Evolutionary conservation across 768 basidiomycete genomes (phyloP), one percentile per base, ranked within the genome.

Genomic region (Suillus decipiens): DNA sequence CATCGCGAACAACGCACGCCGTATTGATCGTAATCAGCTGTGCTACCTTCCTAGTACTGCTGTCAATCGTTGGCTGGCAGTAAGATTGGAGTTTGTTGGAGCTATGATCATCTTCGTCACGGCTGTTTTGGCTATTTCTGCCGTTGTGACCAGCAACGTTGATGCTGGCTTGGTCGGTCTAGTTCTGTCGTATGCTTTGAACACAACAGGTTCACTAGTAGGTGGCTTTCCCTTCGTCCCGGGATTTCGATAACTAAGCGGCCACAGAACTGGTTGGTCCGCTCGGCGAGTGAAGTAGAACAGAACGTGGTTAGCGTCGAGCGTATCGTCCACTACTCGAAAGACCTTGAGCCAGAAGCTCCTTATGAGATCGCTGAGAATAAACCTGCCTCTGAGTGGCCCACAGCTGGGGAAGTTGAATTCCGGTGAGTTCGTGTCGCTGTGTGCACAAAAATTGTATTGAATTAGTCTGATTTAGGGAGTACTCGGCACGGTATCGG

Each of bases 251-350:
- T 15, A 45, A 10, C 45, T 68, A 37, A 67, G n/a, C 5, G 19
- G 33, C 31, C 31, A 22, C 65, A 92, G 88, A 91, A 92, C 69
- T 92, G 90, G 90, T 81, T 93, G 7, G 91, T 93, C 33, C 84
- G 91, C 36, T 88, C 88, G 15, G 88, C 90, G 3, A 90, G 88
- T 68, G 95, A 96, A 73, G 92, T 95, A 14, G 95, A 96, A 71
- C 91, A 95, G 69, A 93, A 92, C 67, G 89, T 94, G 68, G 92
- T 95, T 64, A 92, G 91, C 69, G 90, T 93, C 17, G 95, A 96
- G 73, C 88, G 94, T 6, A 89, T 96, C 59, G 73, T 92, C 33
- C 88, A 95, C 68, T 96, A 97, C 69, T 87, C 87, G 2, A 75
- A 69, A 33, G 80, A 89, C 8, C 80, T 96, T 19, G 69, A 79